Percentiles rank a stretch among this genome's conserved stretches.
Conservation (phyloP, 208 protist genomes). For the Balamuthia mandrillaris region DNA sequence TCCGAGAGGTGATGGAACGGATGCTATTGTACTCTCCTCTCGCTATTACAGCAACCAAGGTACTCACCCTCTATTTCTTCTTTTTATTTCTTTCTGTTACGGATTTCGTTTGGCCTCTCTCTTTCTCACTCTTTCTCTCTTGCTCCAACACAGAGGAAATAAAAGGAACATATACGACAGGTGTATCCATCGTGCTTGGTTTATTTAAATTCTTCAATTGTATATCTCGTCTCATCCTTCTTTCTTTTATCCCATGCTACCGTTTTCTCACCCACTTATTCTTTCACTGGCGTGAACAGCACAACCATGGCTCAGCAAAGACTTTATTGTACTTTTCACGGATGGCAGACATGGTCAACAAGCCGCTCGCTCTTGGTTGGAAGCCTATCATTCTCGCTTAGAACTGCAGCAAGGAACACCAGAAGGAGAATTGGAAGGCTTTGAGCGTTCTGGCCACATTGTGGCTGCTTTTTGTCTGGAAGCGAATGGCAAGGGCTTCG, state of each 20-base stretch:
- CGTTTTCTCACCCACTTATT: background rate
- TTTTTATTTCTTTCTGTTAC: background rate
- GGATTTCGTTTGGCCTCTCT: background rate
- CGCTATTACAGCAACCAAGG: background rate
- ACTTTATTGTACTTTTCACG: constrained; percentile 2
- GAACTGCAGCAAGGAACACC: background rate
- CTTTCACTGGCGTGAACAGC: background rate
- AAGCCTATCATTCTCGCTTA: background rate
- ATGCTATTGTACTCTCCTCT: background rate
- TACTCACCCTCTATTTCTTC: background rate
- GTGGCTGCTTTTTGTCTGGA: background rate
- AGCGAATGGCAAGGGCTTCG: background rate
- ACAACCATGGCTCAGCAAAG: background rate
- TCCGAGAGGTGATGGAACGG: background rate
- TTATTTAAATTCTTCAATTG: background rate
- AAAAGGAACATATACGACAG: background rate
- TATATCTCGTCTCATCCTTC: background rate
- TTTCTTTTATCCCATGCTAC: background rate
- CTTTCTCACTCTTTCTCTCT: background rate
- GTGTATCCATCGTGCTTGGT: background rate
- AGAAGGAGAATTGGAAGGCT: background rate
- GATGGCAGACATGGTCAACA: background rate
- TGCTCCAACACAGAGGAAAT: no score
- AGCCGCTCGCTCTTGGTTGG: background rate
- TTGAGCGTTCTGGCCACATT: background rate